Evolutionary conservation across 192 early-diverging fungal genomes (phyloP).

Genomic region (Backusella psychrophila): DNA sequence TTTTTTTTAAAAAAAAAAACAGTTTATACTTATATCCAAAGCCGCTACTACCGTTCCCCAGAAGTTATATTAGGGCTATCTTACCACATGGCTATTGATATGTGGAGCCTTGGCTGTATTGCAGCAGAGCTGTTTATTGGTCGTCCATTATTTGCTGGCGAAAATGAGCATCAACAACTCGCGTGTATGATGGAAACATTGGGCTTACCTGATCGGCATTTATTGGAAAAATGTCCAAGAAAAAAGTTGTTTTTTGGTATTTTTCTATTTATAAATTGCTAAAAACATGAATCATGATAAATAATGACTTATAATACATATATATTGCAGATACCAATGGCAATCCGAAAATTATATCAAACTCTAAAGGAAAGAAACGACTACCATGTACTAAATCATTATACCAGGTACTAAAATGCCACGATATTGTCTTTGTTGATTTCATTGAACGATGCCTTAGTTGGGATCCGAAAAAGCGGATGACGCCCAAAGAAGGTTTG

Average conservation of each 20-base stretch:
- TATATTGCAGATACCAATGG: conserved; percentile 43
- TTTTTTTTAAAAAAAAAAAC: not conserved
- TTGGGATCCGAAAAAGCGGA: conserved; percentile 89
- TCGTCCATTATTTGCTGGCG: conserved; percentile 96
- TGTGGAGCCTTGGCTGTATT: conserved; percentile 98
- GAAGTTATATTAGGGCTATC: conserved; percentile 87
- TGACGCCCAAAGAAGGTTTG: conserved; percentile 84
- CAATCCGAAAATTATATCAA: conserved; percentile 64
- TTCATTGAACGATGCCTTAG: conserved; percentile 83
- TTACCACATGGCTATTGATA: conserved; percentile 93
- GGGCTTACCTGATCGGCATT: conserved; percentile 74
- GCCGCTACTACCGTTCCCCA: conserved; percentile 96
- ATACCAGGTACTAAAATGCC: conserved; percentile 68
- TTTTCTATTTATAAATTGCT: not conserved
- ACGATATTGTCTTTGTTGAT: conserved; percentile 81
- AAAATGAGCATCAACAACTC: conserved; percentile 97
- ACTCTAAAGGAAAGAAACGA: conserved; percentile 90
- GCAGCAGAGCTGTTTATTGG: conserved; percentile 89
- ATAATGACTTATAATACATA: conserved; percentile 13
- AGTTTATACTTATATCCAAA: conserved; percentile 98
- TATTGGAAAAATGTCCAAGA: conserved; percentile 78
- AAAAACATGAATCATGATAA: conserved; percentile 16
- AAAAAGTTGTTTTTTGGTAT: conserved; percentile 89
- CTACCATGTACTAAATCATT: conserved; percentile 80
- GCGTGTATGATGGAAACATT: conserved; percentile 95